Base-by-base conservation (phyloP, 805 yeast species). In the Wickerhamomyces kurtzmanii region DNA sequence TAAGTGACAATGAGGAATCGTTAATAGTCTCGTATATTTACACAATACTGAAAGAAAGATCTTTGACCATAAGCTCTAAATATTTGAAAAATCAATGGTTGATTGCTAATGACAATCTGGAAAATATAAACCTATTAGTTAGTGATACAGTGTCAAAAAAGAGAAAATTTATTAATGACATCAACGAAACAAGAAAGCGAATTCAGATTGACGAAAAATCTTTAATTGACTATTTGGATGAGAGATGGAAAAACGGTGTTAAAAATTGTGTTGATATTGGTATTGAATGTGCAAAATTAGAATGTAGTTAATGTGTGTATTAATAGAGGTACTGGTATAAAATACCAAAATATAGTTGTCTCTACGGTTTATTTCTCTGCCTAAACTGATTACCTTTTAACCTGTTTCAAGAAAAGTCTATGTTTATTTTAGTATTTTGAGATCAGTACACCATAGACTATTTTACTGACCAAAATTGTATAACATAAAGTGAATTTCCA, bases 231-330 rank as follows among this genome's bases (percentile, higher is more conserved):
- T 65, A 65, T 32, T 49, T 71, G 30, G 46, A 53, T n/a, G 53
- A 57, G 8, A 52, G 68, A 38, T 72, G 81, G 79, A 53, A 50
- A 24, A 68, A 66, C n/a, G 26, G 41, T n/a, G 19, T 43, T 2
- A 29, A 32, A 12, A 38, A 36, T 17, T 42, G 40, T 23, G 49
- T 62, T 17, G 59, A 58, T 21, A 29, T 55, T 12, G 65, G 66
- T 16, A 50, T 58, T 15, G 59, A 52, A 31, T 43, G 47, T 15
- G 45, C 57, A 7, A 30, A 42, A 20, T 30, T 31, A 17, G 45
- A 50, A 23, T 30, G 5, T 18, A 18, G n/a, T n/a, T n/a, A n/a
- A n/a, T n/a, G n/a, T n/a, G n/a, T n/a, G n/a, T n/a, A n/a, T n/a
- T n/a, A n/a, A n/a, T n/a, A n/a, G n/a, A n/a, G n/a, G n/a, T n/a